These are phyloP conservation scores for Lenwebbia sp. DNA, from an alignment of 345 rosid species.

Conservation along the genomic window DNA sequence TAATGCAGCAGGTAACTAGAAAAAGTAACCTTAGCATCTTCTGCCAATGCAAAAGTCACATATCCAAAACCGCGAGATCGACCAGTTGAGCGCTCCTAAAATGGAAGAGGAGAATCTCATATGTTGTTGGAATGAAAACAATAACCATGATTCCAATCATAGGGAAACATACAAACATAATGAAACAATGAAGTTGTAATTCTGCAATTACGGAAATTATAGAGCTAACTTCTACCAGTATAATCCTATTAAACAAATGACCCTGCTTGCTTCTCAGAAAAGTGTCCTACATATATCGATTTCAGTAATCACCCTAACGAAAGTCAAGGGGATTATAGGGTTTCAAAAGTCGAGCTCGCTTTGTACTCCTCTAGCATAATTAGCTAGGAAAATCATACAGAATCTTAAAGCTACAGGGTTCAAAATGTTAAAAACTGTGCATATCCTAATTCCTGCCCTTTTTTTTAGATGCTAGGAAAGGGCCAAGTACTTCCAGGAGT, in stretches of 20 bases:
- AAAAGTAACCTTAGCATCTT: constrained; percentile 64
- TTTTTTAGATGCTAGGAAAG: neutral
- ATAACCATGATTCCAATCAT: neutral
- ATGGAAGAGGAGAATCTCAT: neutral
- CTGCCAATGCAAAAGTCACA: constrained; percentile 60
- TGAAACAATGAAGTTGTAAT: neutral
- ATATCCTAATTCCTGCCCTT: neutral
- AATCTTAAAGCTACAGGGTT: neutral
- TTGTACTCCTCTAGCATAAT: neutral
- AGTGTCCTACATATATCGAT: neutral
- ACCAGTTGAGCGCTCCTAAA: constrained; percentile 79
- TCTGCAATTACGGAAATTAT: neutral
- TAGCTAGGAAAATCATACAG: neutral
- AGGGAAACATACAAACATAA: neutral
- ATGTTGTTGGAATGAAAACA: neutral
- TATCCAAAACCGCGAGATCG: constrained; percentile 97
- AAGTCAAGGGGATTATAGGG: neutral
- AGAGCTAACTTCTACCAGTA: neutral
- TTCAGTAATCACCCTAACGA: neutral
- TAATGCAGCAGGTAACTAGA: neutral
- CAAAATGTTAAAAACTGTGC: too few relatives aligned
- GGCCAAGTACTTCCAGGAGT: neutral
- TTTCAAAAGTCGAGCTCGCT: neutral
- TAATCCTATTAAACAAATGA: neutral
- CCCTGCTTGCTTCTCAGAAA: neutral